Evolutionary conservation across 345 rosid genomes (phyloP).

Genomic region (Eucalyptus victrix): DNA sequence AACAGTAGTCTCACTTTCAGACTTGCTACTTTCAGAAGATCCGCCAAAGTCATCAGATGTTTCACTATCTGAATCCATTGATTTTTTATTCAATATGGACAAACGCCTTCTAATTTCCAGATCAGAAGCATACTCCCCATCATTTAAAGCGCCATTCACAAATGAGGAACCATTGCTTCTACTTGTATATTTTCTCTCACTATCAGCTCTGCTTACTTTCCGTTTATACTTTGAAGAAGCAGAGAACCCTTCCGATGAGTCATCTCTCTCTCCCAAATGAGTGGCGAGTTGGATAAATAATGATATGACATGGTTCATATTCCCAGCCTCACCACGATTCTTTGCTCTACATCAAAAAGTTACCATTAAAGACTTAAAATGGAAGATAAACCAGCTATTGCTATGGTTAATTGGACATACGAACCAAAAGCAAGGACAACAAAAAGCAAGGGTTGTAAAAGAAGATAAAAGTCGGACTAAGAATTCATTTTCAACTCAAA

Average conservation of each 20-base stretch:
- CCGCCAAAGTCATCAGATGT: constrained; percentile 68
- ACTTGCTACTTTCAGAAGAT: constrained; percentile 59
- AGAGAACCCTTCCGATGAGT: constrained; percentile 33
- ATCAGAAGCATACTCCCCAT: constrained; percentile 82
- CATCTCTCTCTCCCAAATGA: constrained; percentile 80
- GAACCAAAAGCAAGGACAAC: not conserved
- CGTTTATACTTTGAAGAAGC: constrained; percentile 54
- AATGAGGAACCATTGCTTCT: constrained; percentile 46
- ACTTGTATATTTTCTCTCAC: constrained; percentile 57
- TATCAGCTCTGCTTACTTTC: constrained; percentile 31
- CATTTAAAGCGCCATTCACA: constrained; percentile 40
- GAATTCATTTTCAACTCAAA: not conserved
- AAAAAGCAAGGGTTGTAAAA: not conserved
- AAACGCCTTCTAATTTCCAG: constrained; percentile 81
- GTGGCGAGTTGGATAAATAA: constrained; percentile 83
- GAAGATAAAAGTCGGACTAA: not conserved
- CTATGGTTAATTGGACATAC: not conserved
- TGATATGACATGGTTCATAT: constrained; percentile 65
- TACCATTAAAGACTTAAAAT: not conserved
- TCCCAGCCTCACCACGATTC: constrained; percentile 62
- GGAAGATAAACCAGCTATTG: not conserved
- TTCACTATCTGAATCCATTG: constrained; percentile 84
- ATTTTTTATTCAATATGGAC: constrained; percentile 70
- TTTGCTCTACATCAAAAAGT: constrained; percentile 48
- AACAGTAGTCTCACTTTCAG: constrained; percentile 54